Conservation (phyloP, 345 rosid species). For the Streptanthus diversifolius region DNA sequence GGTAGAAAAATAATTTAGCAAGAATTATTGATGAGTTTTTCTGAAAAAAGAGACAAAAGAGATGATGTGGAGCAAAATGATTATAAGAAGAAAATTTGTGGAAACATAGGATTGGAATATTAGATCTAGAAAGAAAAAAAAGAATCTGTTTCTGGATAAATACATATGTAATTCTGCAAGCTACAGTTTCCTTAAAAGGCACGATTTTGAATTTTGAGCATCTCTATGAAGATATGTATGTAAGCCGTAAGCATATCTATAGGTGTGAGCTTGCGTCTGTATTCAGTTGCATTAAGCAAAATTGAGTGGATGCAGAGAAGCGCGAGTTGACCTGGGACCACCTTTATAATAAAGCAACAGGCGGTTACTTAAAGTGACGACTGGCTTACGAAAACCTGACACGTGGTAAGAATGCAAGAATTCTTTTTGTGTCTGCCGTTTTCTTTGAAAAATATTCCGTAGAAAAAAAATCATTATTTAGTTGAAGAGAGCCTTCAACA, state of each 20-base stretch:
- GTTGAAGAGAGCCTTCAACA: no score
- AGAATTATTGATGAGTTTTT: constrained; percentile 10
- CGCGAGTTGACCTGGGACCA: constrained; percentile 23
- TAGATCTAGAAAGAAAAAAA: neutral
- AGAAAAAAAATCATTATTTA: neutral
- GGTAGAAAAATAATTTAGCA: constrained; percentile 5
- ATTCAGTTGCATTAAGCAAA: neutral
- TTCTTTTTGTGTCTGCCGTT: neutral
- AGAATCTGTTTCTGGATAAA: neutral
- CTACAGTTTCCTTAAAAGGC: constrained; percentile 26
- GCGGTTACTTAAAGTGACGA: constrained; percentile 32
- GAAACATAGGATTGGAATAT: constrained; percentile 1
- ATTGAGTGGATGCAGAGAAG: constrained; percentile 14
- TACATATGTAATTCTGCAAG: constrained; percentile 17
- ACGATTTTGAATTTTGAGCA: constrained; percentile 30
- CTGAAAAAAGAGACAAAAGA: constrained; percentile 12
- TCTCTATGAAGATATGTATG: constrained; percentile 4
- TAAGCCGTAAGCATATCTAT: no score
- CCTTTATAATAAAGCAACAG: neutral
- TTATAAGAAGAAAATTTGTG: neutral
- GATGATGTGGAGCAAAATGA: neutral
- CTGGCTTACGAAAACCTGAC: neutral
- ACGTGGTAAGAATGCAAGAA: neutral
- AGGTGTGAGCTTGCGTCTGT: neutral
- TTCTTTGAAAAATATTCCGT: neutral